Evolutionary conservation across 2,329 filamentous ascomycete species (phyloP).

Genomic region (Pseudogymnoascus sp.): DNA sequence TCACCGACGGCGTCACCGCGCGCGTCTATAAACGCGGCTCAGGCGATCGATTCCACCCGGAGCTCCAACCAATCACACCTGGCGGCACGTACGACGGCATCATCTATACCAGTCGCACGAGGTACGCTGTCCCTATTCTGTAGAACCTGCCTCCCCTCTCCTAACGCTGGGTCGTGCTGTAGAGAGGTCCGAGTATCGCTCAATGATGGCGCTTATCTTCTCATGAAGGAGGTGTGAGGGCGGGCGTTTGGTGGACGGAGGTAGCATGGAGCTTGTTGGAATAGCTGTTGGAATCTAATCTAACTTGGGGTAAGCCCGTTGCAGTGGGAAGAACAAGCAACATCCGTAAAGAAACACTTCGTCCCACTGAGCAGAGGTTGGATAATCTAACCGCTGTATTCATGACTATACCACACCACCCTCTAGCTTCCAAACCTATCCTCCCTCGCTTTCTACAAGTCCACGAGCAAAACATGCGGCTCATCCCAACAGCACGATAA

Average conservation of each 20-base stretch:
- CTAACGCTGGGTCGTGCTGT: neutral
- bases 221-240: neutral
- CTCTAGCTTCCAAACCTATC: no score
- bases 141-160: neutral
- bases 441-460: neutral
- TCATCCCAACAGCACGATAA: neutral
- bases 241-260: no score
- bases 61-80: neutral
- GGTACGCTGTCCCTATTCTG: neutral
- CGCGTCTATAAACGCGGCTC: neutral
- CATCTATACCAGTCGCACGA: neutral
- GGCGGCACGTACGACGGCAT: neutral
- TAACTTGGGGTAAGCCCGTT: no score
- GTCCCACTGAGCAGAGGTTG: no score
- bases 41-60: neutral
- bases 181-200: neutral
- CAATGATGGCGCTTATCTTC: neutral
- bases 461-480: neutral
- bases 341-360: no score
- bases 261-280: no score
- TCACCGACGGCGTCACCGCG: neutral
- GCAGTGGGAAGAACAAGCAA: no score
- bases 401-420: no score
- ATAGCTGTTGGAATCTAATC: no score
- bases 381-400: no score